A percentile compares a stretch with the other conserved stretches of the same genome.
Conservation (phyloP, 139 green algal genomes). For the Closterium sp. region DNA sequence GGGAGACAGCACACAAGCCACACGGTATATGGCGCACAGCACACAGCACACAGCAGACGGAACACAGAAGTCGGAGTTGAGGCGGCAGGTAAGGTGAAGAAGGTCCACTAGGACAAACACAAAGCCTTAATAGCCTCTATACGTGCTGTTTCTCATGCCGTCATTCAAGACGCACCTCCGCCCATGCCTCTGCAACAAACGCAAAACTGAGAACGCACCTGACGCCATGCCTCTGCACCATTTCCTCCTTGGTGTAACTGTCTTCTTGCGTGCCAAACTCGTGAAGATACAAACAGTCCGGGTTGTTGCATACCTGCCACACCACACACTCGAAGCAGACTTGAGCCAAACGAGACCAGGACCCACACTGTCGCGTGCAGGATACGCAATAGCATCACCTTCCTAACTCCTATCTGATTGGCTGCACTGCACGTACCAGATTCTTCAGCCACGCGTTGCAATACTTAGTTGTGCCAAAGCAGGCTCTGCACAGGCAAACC, state of each 20-base stretch:
- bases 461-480: conserved; percentile 96
- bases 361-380: background rate
- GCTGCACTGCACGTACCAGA: conserved; percentile 42
- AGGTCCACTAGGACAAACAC: too few species aligned
- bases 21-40: too few species aligned
- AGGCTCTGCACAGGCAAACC: conserved; percentile 61
- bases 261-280: conserved; percentile 75
- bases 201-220: conserved; percentile 15
- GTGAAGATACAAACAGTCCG: conserved; percentile 91
- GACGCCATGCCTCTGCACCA: conserved; percentile 40
- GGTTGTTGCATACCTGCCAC: conserved; percentile 76
- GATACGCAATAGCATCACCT: background rate
- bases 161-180: too few species aligned
- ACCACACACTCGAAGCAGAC: background rate
- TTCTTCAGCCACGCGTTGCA: conserved; percentile 91
- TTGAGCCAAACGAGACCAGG: background rate
- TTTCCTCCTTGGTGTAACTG: conserved; percentile 85
- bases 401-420: background rate
- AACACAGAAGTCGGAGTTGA: too few species aligned
- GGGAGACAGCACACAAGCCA: too few species aligned
- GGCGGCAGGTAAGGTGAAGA: too few species aligned
- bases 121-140: too few species aligned
- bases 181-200: too few species aligned
- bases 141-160: too few species aligned
- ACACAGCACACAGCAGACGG: too few species aligned